Conservation (phyloP, 2,329 filamentous ascomycete species). For the Penicillium crustosum region DNA sequence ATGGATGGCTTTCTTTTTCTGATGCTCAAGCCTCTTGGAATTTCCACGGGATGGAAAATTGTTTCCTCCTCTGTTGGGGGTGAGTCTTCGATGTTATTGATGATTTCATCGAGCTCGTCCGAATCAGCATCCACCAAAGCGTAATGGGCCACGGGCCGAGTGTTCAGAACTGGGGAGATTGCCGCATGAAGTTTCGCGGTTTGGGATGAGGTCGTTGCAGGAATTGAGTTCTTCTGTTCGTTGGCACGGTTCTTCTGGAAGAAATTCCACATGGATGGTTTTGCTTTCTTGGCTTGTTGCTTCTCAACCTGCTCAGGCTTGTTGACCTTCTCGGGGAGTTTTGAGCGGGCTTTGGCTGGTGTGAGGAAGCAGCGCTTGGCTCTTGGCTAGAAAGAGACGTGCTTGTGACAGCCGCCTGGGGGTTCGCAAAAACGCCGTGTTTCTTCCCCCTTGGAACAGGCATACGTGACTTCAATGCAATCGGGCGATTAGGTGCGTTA, state of each 20-base stretch:
- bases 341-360: slow-evolving; percentile 5
- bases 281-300: slow-evolving; percentile 43
- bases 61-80: slow-evolving; percentile 41
- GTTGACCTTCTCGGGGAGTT: slow-evolving; percentile 1
- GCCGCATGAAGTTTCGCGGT: slow-evolving; percentile 42
- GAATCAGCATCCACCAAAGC: slow-evolving; percentile 54
- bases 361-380: slow-evolving; percentile 13
- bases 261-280: slow-evolving; percentile 54
- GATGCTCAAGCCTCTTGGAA: slow-evolving; percentile 33
- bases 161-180: slow-evolving; percentile 38
- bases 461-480: slow-evolving; percentile 17
- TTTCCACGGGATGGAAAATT: slow-evolving; percentile 20
- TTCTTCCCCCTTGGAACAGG: slow-evolving; percentile 28
- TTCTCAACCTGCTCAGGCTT: slow-evolving; percentile 28
- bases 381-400: slow-evolving; percentile 25
- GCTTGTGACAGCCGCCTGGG: slow-evolving; percentile 23
- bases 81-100: slow-evolving; percentile 40
- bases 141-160: slow-evolving; percentile 57
- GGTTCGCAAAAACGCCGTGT: slow-evolving; percentile 20
- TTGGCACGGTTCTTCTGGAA: slow-evolving; percentile 50
- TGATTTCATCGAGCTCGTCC: slow-evolving; percentile 42
- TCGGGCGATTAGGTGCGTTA: not conserved
- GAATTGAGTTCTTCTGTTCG: slow-evolving; percentile 27
- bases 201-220: slow-evolving; percentile 16
- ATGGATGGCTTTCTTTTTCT: slow-evolving; percentile 39